phyloP scores from a whole-genome alignment of 371 early-diverging fungal species.

The Syncephalastrum racemosum region DNA sequence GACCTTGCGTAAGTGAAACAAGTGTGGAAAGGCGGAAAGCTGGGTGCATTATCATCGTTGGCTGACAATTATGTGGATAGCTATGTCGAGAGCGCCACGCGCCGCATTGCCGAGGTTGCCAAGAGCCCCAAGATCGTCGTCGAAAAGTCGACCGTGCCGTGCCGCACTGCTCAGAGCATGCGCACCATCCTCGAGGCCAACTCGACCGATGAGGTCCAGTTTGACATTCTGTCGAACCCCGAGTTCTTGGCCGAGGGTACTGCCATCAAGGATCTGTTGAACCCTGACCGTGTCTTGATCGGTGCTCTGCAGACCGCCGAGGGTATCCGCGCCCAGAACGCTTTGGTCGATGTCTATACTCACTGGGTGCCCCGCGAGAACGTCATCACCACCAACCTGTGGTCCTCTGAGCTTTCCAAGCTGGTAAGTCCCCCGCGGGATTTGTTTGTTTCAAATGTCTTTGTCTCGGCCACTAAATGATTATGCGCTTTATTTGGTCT shows the following conservation, averaged over 20 bases:
- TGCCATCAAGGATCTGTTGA: constrained; percentile 80
- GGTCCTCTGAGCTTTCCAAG: constrained; percentile 95
- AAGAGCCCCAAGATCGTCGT: constrained; percentile 87
- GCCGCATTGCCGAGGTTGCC: constrained; percentile 87
- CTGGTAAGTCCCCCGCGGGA: constrained; percentile 58
- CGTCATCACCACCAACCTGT: constrained; percentile 90
- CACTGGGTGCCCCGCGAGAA: constrained; percentile 84
- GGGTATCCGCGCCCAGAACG: constrained; percentile 76
- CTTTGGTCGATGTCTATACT: constrained; percentile 77
- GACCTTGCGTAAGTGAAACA: constrained; percentile 73
- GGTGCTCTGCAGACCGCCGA: constrained; percentile 81
- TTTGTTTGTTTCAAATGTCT: constrained; percentile 2
- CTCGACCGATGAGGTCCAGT: constrained; percentile 68
- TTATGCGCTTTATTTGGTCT: not conserved
- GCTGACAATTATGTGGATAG: constrained; percentile 28
- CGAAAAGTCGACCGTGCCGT: constrained; percentile 96
- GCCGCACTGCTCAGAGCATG: constrained; percentile 90
- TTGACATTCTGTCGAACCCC: constrained; percentile 94
- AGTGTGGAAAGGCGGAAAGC: not conserved
- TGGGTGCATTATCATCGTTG: not conserved
- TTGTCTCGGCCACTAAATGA: not conserved
- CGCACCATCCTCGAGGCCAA: constrained; percentile 86
- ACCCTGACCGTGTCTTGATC: constrained; percentile 93
- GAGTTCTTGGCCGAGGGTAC: constrained; percentile 97
- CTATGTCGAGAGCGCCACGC: constrained; percentile 84